These are phyloP conservation scores for Colletotrichum caudatum DNA, from an alignment of 2,329 filamentous ascomycete species.

Conservation along the genomic window DNA sequence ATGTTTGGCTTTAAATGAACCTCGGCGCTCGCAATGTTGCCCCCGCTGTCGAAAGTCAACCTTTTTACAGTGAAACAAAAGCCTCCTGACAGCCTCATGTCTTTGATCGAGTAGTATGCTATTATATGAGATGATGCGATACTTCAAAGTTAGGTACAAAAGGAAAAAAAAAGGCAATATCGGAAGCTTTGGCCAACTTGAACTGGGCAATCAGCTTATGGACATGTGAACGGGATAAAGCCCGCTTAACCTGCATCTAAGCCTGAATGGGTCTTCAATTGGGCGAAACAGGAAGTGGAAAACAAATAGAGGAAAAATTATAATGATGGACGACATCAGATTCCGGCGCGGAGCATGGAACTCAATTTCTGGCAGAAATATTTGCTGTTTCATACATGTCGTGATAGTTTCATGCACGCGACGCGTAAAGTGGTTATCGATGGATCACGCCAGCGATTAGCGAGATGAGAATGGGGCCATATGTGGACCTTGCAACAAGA, in stretches of 20 bases:
- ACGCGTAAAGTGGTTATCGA: background rate
- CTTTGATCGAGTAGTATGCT: background rate
- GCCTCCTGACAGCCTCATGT: background rate
- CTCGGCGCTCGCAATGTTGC: no score
- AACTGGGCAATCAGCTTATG: background rate
- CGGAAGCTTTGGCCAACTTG: background rate
- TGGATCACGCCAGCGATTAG: slow-evolving; percentile 14
- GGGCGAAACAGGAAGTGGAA: background rate
- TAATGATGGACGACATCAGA: no score
- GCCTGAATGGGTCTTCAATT: no score
- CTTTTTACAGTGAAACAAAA: no score
- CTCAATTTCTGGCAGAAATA: background rate
- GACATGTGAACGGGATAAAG: background rate
- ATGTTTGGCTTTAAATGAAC: no score
- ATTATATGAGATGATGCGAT: background rate
- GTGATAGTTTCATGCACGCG: slow-evolving; percentile 17
- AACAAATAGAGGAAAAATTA: background rate
- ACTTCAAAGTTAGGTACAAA: background rate
- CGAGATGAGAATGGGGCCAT: slow-evolving; percentile 23
- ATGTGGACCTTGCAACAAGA: slow-evolving; percentile 12
- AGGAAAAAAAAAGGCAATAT: background rate
- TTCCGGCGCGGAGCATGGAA: background rate
- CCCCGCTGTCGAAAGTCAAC: no score
- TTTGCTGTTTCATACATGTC: background rate
- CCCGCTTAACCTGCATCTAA: no score